These are phyloP conservation scores for Chaetomium tenue DNA, from an alignment of 495 filamentous ascomycete species.

Conservation along the genomic window DNA sequence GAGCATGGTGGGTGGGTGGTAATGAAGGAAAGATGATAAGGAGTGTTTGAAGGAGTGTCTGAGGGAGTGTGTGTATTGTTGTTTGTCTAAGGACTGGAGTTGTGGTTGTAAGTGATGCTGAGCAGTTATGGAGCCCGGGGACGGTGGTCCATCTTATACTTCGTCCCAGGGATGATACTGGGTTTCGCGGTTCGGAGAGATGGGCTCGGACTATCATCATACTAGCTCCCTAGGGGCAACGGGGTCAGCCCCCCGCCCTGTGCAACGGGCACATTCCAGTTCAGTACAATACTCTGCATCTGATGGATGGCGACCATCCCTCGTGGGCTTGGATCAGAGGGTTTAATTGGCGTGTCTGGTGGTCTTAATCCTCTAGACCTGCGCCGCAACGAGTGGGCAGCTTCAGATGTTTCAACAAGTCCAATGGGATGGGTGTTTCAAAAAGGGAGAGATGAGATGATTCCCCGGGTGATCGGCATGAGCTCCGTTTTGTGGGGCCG, in stretches of 20 bases:
- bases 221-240: neutral
- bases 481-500: neutral
- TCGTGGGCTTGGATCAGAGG: neutral
- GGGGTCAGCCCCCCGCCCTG: neutral
- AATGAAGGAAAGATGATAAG: neutral
- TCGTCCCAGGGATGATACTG: neutral
- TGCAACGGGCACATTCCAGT: neutral
- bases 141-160: neutral
- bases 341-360: neutral
- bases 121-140: neutral
- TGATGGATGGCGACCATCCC: neutral
- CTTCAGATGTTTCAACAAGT: neutral
- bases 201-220: neutral
- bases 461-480: neutral
- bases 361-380: neutral
- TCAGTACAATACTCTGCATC: neutral
- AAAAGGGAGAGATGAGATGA: neutral
- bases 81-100: neutral
- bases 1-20: slow-evolving; percentile 11
- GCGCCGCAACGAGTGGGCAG: neutral
- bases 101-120: neutral
- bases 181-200: neutral
- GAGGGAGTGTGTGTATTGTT: neutral
- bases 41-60: neutral
- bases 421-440: too few species aligned